Conservation (phyloP, 2,329 filamentous ascomycete species). For the Pezicula rhizophila region DNA sequence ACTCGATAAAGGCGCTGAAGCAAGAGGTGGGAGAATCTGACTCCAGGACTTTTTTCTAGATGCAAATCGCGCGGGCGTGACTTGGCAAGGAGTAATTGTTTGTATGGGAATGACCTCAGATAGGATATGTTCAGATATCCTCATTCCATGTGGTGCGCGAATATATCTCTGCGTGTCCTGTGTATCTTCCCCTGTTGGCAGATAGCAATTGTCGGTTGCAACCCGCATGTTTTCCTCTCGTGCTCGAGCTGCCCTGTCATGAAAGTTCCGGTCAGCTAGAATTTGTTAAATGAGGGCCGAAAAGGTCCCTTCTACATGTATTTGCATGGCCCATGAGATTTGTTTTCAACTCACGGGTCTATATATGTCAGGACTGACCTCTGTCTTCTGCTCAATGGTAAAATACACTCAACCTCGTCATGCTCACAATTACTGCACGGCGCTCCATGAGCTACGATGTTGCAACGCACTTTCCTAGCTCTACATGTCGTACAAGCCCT, state of each 20-base stretch:
- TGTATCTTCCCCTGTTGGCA: no score
- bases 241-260: conserved; percentile 4
- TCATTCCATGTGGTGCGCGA: conserved; percentile 8
- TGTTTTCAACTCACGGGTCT: background rate
- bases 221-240: conserved; percentile 2
- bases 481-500: conserved; percentile 12
- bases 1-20: conserved; percentile 2
- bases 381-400: conserved; percentile 9
- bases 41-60: conserved; percentile 7
- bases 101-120: conserved; percentile 3
- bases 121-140: conserved; percentile 5
- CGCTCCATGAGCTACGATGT: conserved; percentile 8
- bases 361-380: conserved; percentile 2
- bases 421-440: conserved; percentile 12
- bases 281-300: background rate
- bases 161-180: background rate
- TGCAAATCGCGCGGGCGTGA: background rate
- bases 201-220: background rate
- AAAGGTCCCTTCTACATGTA: no score
- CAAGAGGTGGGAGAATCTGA: conserved; percentile 7
- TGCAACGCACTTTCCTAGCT: conserved; percentile 11
- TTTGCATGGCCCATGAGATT: no score
- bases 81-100: background rate
- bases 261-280: background rate
- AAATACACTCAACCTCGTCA: conserved; percentile 11